Conservation (phyloP, 108 stramenopile species). For the Cyclotella kingstonii region DNA sequence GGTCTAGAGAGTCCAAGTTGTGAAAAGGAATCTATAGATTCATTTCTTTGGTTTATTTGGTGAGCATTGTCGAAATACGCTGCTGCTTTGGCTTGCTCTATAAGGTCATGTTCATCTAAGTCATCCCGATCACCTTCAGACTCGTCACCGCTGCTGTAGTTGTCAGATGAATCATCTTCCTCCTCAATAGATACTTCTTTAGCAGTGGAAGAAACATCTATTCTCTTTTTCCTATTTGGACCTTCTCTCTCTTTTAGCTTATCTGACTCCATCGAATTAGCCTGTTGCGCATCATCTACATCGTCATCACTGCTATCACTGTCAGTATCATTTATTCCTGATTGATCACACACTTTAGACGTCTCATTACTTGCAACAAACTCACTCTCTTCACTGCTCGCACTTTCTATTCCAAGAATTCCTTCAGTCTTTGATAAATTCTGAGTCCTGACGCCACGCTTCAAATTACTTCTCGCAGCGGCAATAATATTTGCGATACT, state of each 20-base stretch:
- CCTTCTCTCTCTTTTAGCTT: slow-evolving; percentile 34
- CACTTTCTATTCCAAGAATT: too few relatives aligned
- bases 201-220: slow-evolving; percentile 42
- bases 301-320: slow-evolving; percentile 51
- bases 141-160: slow-evolving; percentile 30
- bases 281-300: slow-evolving; percentile 39
- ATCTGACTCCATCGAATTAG: slow-evolving; percentile 40
- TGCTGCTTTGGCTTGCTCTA: slow-evolving; percentile 61
- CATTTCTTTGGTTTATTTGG: slow-evolving; percentile 11
- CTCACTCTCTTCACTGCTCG: slow-evolving; percentile 24
- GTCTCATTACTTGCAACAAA: slow-evolving; percentile 36
- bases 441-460: slow-evolving; percentile 46
- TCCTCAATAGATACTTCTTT: slow-evolving; percentile 16
- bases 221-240: slow-evolving; percentile 26
- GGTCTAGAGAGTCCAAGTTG: slow-evolving; percentile 93
- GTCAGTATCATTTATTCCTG: slow-evolving; percentile 25
- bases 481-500: slow-evolving; percentile 76
- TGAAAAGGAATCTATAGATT: slow-evolving; percentile 70
- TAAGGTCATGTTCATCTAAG: slow-evolving; percentile 50
- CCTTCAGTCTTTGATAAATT: too few relatives aligned
- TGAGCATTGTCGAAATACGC: slow-evolving; percentile 63
- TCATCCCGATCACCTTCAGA: slow-evolving; percentile 33
- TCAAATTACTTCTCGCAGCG: slow-evolving; percentile 65
- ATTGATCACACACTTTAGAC: slow-evolving; percentile 26
- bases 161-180: slow-evolving; percentile 40